Conservation (phyloP, 1,139 yeast species). For the Candida anutae region DNA sequence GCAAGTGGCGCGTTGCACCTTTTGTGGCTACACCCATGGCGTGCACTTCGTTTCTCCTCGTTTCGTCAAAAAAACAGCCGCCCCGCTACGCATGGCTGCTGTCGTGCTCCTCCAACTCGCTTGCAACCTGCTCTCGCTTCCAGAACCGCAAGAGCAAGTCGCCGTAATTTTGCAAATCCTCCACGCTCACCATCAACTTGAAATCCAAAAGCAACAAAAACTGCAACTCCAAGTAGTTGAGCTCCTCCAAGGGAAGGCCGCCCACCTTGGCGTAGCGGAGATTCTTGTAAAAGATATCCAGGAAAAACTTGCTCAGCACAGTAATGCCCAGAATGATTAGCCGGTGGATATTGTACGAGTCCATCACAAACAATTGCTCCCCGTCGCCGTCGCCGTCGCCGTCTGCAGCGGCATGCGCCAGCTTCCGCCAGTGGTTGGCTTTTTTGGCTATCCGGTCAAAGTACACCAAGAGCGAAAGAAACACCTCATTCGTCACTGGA, state of each 20-base stretch:
- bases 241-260: conserved; percentile 88
- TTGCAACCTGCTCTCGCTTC: conserved; percentile 54
- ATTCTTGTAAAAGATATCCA: conserved; percentile 93
- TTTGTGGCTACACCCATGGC: background rate
- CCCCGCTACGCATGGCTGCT: background rate
- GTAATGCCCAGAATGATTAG: conserved; percentile 94
- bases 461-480: conserved; percentile 79
- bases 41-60: background rate
- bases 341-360: conserved; percentile 90
- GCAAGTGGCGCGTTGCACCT: too few species aligned
- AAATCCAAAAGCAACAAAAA: conserved; percentile 80
- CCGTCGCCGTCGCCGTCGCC: conserved; percentile 6
- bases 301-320: conserved; percentile 89
- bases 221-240: conserved; percentile 87
- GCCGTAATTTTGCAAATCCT: conserved; percentile 87
- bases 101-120: conserved; percentile 16
- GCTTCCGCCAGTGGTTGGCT: conserved; percentile 50
- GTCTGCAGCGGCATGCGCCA: conserved; percentile 11
- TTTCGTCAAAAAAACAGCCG: background rate
- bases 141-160: conserved; percentile 79
- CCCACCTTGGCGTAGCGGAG: conserved; percentile 97
- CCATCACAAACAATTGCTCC: conserved; percentile 82
- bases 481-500: conserved; percentile 96
- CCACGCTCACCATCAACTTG: conserved; percentile 77
- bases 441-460: conserved; percentile 90